These are phyloP conservation scores for Fusarium subglutinans DNA, from an alignment of 2,329 filamentous ascomycete species.

Conservation along the genomic window DNA sequence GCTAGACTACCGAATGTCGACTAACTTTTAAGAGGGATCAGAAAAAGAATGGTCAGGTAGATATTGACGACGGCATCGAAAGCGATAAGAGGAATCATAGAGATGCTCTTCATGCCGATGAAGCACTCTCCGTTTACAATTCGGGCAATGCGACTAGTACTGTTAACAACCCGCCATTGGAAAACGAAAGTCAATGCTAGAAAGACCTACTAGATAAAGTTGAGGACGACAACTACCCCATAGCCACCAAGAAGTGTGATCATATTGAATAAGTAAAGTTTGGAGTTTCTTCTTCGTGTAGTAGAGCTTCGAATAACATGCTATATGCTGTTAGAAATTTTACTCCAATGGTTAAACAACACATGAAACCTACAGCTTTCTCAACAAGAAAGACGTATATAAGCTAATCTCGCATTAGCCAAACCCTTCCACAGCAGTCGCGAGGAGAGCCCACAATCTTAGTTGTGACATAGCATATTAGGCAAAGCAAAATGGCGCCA, in stretches of 20 bases:
- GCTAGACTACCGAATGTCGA: no score
- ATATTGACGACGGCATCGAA: constrained; percentile 71
- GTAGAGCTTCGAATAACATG: constrained; percentile 65
- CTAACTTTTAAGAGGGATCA: constrained; percentile 67
- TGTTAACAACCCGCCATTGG: neutral
- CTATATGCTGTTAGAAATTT: constrained; percentile 43
- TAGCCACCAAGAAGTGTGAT: constrained; percentile 63
- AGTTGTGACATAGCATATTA: constrained; percentile 69
- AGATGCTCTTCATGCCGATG: constrained; percentile 67
- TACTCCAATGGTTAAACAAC: no score
- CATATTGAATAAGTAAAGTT: constrained; percentile 69
- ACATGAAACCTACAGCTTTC: constrained; percentile 60
- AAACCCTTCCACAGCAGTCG: neutral
- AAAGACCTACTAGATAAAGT: constrained; percentile 66
- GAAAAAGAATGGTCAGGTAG: constrained; percentile 70
- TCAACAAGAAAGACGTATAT: constrained; percentile 74
- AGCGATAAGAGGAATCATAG: constrained; percentile 68
- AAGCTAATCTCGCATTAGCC: constrained; percentile 46
- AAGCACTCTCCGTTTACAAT: constrained; percentile 65
- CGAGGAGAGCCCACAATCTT: constrained; percentile 56
- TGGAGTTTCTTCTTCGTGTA: constrained; percentile 63
- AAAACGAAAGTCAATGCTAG: neutral
- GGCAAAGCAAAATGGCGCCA: constrained; percentile 67
- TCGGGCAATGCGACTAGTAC: constrained; percentile 62
- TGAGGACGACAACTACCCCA: constrained; percentile 61